A percentile compares a stretch with the other conserved stretches of the same genome.
Evolutionary conservation across 2,329 filamentous ascomycete species (phyloP).

Genomic region (Aureobasidium sp.): DNA sequence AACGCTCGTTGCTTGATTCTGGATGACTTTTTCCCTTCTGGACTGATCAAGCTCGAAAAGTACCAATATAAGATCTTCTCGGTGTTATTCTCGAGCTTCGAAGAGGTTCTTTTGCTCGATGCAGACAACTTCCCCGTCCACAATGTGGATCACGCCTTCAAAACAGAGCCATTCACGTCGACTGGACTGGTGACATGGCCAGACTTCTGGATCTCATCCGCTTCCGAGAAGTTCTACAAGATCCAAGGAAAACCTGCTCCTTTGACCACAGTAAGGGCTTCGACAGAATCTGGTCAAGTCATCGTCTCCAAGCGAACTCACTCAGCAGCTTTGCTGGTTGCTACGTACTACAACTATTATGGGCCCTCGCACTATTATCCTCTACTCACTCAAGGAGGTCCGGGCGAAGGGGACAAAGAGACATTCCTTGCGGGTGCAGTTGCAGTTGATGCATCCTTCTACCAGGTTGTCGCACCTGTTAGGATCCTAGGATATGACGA

Average conservation of each 20-base stretch:
- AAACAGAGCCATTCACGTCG: conserved; percentile 44
- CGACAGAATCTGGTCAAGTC: conserved; percentile 52
- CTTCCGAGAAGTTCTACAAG: conserved; percentile 43
- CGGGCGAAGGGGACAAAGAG: conserved; percentile 58
- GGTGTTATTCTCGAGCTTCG: conserved; percentile 56
- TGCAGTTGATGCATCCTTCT: conserved; percentile 44
- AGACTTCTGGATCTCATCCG: conserved; percentile 50
- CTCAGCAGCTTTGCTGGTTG: conserved; percentile 46
- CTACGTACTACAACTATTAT: conserved; percentile 56
- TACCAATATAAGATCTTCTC: conserved; percentile 57
- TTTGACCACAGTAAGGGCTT: conserved; percentile 26
- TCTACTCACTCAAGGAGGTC: conserved; percentile 51
- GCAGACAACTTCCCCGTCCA: conserved; percentile 52
- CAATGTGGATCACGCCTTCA: conserved; percentile 45
- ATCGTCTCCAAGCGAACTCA: conserved; percentile 51
- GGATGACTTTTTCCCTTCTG: conserved; percentile 41
- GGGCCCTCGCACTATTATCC: conserved; percentile 52
- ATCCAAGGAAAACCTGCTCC: conserved; percentile 40
- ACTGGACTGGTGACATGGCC: conserved; percentile 52
- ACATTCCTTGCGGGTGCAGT: conserved; percentile 54
- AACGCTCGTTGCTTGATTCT: conserved; percentile 50
- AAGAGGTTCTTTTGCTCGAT: conserved; percentile 55
- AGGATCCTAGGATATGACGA: conserved; percentile 22
- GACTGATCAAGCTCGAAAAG: conserved; percentile 39
- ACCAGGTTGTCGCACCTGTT: conserved; percentile 39